These are phyloP conservation scores for Verruconis gallopava DNA, from an alignment of 2,329 filamentous ascomycete genomes.

Conservation along the genomic window DNA sequence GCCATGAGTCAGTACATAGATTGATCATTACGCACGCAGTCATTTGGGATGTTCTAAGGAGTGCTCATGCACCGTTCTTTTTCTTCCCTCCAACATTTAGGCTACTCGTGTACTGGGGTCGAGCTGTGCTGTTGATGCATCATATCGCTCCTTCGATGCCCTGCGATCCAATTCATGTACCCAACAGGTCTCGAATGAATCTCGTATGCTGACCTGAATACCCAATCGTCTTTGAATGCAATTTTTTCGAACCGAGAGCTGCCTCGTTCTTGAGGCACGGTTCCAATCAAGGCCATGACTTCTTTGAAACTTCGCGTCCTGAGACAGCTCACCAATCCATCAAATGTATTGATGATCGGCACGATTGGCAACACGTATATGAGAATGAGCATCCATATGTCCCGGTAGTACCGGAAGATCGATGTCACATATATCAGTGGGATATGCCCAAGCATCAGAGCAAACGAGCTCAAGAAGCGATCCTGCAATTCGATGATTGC, in stretches of 20 bases:
- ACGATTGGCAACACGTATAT: constrained; percentile 54
- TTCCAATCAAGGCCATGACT: constrained; percentile 44
- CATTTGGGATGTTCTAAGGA: no score
- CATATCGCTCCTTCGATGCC: constrained; percentile 11
- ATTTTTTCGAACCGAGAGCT: constrained; percentile 23
- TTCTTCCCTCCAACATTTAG: no score
- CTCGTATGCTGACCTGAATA: constrained; percentile 25
- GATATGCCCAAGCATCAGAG: constrained; percentile 21
- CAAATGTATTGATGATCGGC: constrained; percentile 54
- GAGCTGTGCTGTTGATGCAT: no score
- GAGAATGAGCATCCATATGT: constrained; percentile 46
- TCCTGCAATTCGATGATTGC: constrained; percentile 66
- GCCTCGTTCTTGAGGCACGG: constrained; percentile 8
- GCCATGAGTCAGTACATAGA: no score
- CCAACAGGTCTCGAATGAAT: constrained; percentile 37
- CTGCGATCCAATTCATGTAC: constrained; percentile 35
- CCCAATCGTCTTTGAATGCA: constrained; percentile 29
- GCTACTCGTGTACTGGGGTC: no score
- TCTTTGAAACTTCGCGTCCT: constrained; percentile 55
- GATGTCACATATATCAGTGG: constrained; percentile 41
- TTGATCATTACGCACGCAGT: no score
- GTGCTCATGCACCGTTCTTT: no score
- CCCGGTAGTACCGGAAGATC: constrained; percentile 39
- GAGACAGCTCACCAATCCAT: constrained; percentile 55
- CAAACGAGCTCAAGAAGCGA: constrained; percentile 26